phyloP scores from a whole-genome alignment of 1,284 basidiomycete species.

The Tylopilus orsonianus region DNA sequence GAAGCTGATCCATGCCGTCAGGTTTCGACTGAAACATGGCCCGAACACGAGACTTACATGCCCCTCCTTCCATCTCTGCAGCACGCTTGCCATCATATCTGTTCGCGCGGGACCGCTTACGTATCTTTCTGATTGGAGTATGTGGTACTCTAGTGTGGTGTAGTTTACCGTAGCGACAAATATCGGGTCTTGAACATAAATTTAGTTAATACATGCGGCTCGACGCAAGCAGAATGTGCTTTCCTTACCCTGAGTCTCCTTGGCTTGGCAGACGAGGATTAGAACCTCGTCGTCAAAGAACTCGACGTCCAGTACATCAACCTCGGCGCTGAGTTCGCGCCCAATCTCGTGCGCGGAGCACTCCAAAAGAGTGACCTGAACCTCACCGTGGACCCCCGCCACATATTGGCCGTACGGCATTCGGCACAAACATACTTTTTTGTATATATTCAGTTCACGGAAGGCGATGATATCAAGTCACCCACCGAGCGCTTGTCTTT shows the following conservation, averaged over 20 bases:
- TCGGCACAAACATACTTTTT: slow-evolving; percentile 54
- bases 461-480: slow-evolving; percentile 27
- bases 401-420: slow-evolving; percentile 45
- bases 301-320: slow-evolving; percentile 62
- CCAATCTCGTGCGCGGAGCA: slow-evolving; percentile 42
- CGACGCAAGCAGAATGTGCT: slow-evolving; percentile 39
- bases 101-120: slow-evolving; percentile 55
- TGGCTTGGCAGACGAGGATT: slow-evolving; percentile 56
- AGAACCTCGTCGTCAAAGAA: slow-evolving; percentile 75
- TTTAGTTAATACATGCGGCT: slow-evolving; percentile 24
- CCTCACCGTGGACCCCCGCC: slow-evolving; percentile 37
- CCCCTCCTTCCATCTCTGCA: slow-evolving; percentile 53
- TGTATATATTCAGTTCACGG: slow-evolving; percentile 38
- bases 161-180: slow-evolving; percentile 62
- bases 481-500: slow-evolving; percentile 31
- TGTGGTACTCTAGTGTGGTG: slow-evolving; percentile 55
- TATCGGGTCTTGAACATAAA: slow-evolving; percentile 42
- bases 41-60: slow-evolving; percentile 45
- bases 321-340: slow-evolving; percentile 34
- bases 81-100: slow-evolving; percentile 58
- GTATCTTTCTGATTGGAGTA: slow-evolving; percentile 46
- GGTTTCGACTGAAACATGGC: slow-evolving; percentile 34
- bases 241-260: slow-evolving; percentile 35
- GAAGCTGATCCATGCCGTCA: slow-evolving; percentile 45
- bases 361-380: slow-evolving; percentile 52